phyloP scores from a whole-genome alignment of 164 flowering plant genomes.

The Liriodendron chinense region DNA sequence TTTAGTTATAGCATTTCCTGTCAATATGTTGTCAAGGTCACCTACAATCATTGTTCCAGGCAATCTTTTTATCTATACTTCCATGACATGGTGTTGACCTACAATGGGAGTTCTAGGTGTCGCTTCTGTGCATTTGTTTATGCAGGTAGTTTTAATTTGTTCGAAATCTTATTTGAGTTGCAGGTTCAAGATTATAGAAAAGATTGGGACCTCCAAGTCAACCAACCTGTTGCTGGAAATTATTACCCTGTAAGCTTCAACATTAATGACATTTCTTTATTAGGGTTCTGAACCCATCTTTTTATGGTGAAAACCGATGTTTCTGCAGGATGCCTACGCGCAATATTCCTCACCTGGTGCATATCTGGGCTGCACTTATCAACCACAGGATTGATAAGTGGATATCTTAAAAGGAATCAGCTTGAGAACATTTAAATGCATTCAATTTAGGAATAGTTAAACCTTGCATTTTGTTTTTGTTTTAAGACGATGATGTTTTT shows the following conservation, averaged over 20 bases:
- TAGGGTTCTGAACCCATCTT: not conserved
- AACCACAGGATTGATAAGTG: not conserved
- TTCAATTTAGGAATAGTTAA: not conserved
- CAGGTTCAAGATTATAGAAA: conserved; percentile 86
- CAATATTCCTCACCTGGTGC: too few relatives aligned
- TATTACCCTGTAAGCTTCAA: conserved; percentile 79
- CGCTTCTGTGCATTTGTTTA: not conserved
- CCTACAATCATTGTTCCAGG: not conserved
- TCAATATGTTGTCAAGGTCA: not conserved
- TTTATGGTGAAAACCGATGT: not conserved
- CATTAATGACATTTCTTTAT: not conserved
- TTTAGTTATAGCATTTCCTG: too few relatives aligned
- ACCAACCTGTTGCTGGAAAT: conserved; percentile 91
- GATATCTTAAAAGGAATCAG: not conserved
- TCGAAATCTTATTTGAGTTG: conserved; percentile 9
- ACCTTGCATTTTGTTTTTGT: not conserved
- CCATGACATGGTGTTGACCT: not conserved
- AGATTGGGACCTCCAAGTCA: conserved; percentile 85
- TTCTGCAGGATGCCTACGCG: not conserved
- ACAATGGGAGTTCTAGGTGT: too few relatives aligned
- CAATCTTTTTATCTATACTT: not conserved
- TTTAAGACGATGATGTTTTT: not conserved
- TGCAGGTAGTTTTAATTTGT: not conserved
- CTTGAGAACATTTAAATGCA: not conserved
- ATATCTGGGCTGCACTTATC: not conserved